These are phyloP conservation scores for Daldinia sp. DNA, from an alignment of 2,329 filamentous ascomycete genomes.

Conservation along the genomic window DNA sequence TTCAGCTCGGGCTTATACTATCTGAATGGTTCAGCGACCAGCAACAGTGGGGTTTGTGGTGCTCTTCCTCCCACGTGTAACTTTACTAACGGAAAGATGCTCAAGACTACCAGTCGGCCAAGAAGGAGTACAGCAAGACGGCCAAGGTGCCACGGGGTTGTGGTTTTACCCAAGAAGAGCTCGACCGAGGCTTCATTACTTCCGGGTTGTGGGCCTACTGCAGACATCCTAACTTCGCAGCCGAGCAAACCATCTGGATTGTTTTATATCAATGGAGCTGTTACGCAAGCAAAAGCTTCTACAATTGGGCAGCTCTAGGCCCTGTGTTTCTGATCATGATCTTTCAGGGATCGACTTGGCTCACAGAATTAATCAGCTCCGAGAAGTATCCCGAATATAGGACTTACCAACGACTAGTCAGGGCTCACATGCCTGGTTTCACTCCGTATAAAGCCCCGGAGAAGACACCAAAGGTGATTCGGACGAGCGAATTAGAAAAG, in stretches of 20 bases:
- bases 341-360: constrained; percentile 87
- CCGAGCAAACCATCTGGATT: constrained; percentile 92
- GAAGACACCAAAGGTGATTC: constrained; percentile 56
- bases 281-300: constrained; percentile 72
- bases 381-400: constrained; percentile 89
- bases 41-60: constrained; percentile 81
- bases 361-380: constrained; percentile 83
- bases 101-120: constrained; percentile 80
- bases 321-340: constrained; percentile 75
- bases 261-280: constrained; percentile 88
- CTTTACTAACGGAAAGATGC: constrained; percentile 25
- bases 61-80: neutral
- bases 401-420: constrained; percentile 82
- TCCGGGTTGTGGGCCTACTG: constrained; percentile 87
- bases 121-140: constrained; percentile 75
- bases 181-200: constrained; percentile 89
- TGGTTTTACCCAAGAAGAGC: constrained; percentile 72
- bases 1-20: constrained; percentile 60
- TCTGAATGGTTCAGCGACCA: constrained; percentile 86
- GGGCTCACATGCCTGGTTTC: constrained; percentile 78
- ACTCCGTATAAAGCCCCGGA: constrained; percentile 53
- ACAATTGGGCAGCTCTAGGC: constrained; percentile 82
- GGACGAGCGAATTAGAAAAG: constrained; percentile 60
- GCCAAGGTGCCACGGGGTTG: constrained; percentile 73
- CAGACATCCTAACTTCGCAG: constrained; percentile 93